Base-by-base conservation (phyloP, 371 early-diverging fungal species). In the Lichtheimia ornata region DNA sequence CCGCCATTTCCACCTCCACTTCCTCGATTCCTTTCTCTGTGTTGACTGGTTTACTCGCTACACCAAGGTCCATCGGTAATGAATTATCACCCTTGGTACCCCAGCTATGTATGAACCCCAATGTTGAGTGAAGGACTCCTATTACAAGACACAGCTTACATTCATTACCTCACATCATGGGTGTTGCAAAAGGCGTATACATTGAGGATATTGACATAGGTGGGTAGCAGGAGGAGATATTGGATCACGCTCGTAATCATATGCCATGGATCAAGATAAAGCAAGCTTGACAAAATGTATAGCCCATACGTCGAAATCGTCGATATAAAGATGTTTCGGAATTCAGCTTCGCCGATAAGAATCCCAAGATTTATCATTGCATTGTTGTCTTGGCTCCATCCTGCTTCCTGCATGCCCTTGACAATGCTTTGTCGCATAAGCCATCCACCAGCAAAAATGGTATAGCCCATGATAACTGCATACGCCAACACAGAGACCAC, bases 181-280 rank as follows among this genome's bases (percentile, higher is more conserved):
- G 87, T 90, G 67, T 92, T 92, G 62, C 92, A 92, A 68, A 90
- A 95, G 0, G 96, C 94, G 61, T 96, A 97, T 2, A 95, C 91
- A 76, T 88, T 94, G 59, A 96, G 70, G 55, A 96, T 91, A 69
- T 96, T 97, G 68, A 93, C 83, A 64, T 89, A 95, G 24, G 91
- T 88, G 5, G 95, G 95, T 66, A 93, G 72, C 71, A 95, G 73
- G 45, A 94, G 73, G 72, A 93, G 61, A 74, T 96, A 96, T 77
- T 95, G 96, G 4, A 91, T 13, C 57, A 96, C 89, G 44, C 89
- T 88, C 1, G 94, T 94, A 42, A 97, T 68, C 94, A 95, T 93
- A 74, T 97, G 97, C 93, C 92, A 93, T 4, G 94, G 94, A 69
- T 97, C 94, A 53, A 92, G 70, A 72, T 92, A 92, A 24, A 94